Evolutionary conservation across 2,329 filamentous ascomycete species (phyloP), one percentile per base, ranked within the genome.

Genomic region (Pseudocercospora macadamiae): DNA sequence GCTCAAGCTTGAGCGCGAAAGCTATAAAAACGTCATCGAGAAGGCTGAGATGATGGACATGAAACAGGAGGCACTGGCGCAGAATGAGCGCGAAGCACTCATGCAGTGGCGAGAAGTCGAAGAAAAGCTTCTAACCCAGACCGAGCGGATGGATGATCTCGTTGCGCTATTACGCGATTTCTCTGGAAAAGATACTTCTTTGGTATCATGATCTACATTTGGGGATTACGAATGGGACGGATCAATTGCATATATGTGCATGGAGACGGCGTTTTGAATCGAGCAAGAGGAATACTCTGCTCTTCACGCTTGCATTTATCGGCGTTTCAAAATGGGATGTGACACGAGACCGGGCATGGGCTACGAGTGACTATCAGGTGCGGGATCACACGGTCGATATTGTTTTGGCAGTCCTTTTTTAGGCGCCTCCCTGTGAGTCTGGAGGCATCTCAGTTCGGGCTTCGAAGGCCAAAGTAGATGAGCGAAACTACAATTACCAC

Each of bases 41-140:
- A 90, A 96, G 73, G 88, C 91, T 1, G 89, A 95, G 70, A 86
- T 95, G 52, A 89, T 86, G 19, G 93, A 97, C 73, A 90, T 97
- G 23, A 86, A 89, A 68, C 86, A 95, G 68, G 87, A 91, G 61
- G 89, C 89, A 70, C 84, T 97, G 66, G 88, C 85, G 26, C 83
- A 86, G 32, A 85, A 86, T 54, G 91, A 97, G 70, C 84, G 91
- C 71, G 78, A 88, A 62, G 84, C 84, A 34, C 79, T 92, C 61
- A 85, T 89, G 71, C 77, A 79, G 54, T 89, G 85, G 84, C 80
- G 78, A 54, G 79, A 82, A 49, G 79, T 80, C 57, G 85, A 89
- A 66, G 86, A 88, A 68, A 88, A 88, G 77, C 79, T 99, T 36
- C 78, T 96, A 32, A 86, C 86, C 1, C 91, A 97, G 75, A 81